phyloP scores from a whole-genome alignment of 202 grass and related monocot species.

The Schoenoplectus triqueter region DNA sequence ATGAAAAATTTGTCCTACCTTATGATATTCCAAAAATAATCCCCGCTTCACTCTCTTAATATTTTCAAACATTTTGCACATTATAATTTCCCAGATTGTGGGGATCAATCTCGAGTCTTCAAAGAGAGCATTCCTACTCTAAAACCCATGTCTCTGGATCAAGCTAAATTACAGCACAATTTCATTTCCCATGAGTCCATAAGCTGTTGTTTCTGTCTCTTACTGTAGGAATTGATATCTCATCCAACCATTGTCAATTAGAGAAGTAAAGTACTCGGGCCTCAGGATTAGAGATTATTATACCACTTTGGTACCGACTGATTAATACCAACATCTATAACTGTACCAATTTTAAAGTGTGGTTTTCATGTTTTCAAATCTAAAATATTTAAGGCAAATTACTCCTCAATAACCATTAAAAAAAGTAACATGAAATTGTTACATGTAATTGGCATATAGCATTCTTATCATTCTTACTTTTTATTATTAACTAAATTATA shows the following conservation, averaged over 20 bases:
- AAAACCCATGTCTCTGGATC: constrained; percentile 80
- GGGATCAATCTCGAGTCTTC: constrained; percentile 68
- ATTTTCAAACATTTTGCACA: constrained; percentile 44
- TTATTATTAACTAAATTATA: neutral
- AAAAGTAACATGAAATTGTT: neutral
- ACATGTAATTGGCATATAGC: neutral
- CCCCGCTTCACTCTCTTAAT: constrained; percentile 35
- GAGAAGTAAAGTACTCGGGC: neutral
- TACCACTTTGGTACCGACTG: neutral
- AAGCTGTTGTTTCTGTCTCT: constrained; percentile 69
- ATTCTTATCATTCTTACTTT: neutral
- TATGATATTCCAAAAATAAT: neutral
- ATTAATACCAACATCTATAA: neutral
- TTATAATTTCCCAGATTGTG: constrained; percentile 48
- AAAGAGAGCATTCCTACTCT: constrained; percentile 73
- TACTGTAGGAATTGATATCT: constrained; percentile 48
- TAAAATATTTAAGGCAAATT: neutral
- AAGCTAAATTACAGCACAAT: constrained; percentile 50
- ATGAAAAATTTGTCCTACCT: constrained; percentile 3
- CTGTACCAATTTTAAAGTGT: neutral
- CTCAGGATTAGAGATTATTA: neutral
- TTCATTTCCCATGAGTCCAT: constrained; percentile 54
- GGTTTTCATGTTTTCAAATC: neutral
- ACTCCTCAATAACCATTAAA: neutral
- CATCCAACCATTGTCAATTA: constrained; percentile 69